phyloP scores from a whole-genome alignment of 2,329 filamentous ascomycete genomes.

The Botrytis elliptica region DNA sequence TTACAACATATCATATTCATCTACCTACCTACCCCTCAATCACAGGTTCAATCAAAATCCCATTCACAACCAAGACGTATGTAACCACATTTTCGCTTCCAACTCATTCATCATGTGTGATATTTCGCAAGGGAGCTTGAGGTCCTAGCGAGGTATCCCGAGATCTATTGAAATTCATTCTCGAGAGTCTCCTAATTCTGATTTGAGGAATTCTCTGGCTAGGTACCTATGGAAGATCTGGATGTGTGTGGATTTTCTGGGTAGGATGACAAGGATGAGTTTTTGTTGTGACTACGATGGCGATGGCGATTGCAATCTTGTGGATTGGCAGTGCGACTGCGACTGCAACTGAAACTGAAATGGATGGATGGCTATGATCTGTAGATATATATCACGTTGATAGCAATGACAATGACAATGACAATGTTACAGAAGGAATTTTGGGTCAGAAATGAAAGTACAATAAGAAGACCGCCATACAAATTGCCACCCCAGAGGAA shows the following conservation, averaged over 20 bases:
- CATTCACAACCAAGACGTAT: neutral
- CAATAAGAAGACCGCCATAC: accelerated
- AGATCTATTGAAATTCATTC: no score
- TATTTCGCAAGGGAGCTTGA: no score
- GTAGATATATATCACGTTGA: neutral
- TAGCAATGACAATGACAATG: neutral
- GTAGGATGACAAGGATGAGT: neutral
- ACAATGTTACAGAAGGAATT: neutral
- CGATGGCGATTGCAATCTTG: neutral
- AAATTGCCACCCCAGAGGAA: neutral
- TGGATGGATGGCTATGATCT: accelerated
- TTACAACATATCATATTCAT: no score
- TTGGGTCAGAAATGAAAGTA: neutral
- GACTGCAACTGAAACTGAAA: neutral
- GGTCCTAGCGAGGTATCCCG: no score
- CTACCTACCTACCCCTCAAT: no score
- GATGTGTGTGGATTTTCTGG: accelerated
- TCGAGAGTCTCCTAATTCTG: neutral
- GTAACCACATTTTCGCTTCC: no score
- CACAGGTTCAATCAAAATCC: neutral
- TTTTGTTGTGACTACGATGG: neutral
- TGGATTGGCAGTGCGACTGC: neutral
- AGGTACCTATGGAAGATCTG: neutral
- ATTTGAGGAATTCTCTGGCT: no score
- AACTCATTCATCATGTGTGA: no score